Evolutionary conservation across 2,329 filamentous ascomycete species (phyloP).

Genomic region (Ophioceras dolichostomum): DNA sequence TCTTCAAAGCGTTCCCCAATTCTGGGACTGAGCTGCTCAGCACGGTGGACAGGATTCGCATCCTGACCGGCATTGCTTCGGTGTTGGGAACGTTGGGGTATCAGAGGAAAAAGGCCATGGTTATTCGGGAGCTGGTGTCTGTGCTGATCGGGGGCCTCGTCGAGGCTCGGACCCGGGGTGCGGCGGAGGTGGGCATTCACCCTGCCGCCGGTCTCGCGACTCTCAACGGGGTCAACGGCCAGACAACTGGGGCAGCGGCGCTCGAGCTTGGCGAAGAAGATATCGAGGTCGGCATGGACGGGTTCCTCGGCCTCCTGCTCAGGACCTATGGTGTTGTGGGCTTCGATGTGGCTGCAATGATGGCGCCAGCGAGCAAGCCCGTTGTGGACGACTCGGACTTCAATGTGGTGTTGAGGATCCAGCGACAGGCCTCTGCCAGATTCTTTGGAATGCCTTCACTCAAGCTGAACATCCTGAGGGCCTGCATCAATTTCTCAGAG

Average conservation of each 20-base stretch:
- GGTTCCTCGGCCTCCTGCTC: conserved; percentile 48
- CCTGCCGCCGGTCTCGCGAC: conserved; percentile 78
- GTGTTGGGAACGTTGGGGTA: conserved; percentile 70
- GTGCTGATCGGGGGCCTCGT: conserved; percentile 75
- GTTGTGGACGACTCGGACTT: conserved; percentile 33
- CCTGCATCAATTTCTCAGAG: conserved; percentile 90
- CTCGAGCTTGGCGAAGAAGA: conserved; percentile 53
- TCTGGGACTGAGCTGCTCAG: conserved; percentile 55
- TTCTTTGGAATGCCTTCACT: conserved; percentile 66
- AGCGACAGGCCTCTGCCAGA: conserved; percentile 43
- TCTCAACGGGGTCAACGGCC: conserved; percentile 42
- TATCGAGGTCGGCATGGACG: conserved; percentile 53
- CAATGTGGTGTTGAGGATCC: conserved; percentile 43
- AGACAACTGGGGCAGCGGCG: conserved; percentile 37
- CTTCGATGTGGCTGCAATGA: conserved; percentile 25
- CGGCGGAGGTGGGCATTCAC: conserved; percentile 92
- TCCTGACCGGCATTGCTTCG: conserved; percentile 78
- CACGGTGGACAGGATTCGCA: conserved; percentile 62
- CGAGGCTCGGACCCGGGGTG: conserved; percentile 82
- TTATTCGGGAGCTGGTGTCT: conserved; percentile 74
- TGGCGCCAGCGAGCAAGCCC: conserved; percentile 8
- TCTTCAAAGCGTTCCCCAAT: conserved; percentile 61
- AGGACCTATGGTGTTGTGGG: conserved; percentile 52
- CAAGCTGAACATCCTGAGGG: conserved; percentile 76
- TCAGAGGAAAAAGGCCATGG: conserved; percentile 81